Evolutionary conservation across 768 basidiomycete genomes (phyloP), one percentile per base, ranked within the genome.

Genomic region (Boletus rubropictus): DNA sequence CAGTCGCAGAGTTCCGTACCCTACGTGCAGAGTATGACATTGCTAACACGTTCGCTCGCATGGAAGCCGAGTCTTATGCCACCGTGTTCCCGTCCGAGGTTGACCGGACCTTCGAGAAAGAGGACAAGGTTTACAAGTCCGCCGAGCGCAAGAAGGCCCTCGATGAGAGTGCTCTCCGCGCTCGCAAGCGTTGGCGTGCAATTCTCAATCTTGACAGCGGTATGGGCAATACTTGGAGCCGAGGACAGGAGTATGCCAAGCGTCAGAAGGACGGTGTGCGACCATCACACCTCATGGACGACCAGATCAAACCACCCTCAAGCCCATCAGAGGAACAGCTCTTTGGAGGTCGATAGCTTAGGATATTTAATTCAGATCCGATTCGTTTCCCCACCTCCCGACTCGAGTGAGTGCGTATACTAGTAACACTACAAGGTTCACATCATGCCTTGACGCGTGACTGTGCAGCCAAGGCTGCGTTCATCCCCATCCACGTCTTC

Each of bases 401-500:
- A 33, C 24, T 45, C 32, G 25, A n/a, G 31, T 32, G 39, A 46
- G 25, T 42, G 44, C 44, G 38, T 47, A 48, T 21, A 31, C 29
- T 57, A 55, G 54, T 33, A 49, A 48, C 58, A 55, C 53, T 53
- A 40, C 46, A 51, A 41, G 39, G 38, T 48, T n/a, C 14, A 34
- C 35, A 44, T 57, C 65, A 74, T 57, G 70, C 70, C 52, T 75
- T 77, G 52, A 72, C 70, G 50, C 82, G 74, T 41, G 86, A 81
- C 55, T 88, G 86, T 18, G 89, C 89, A 39, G 89, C 89, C 63
- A 88, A 80, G 10, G 89, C 89, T 28, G 89, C 89, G 55, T 91
- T 91, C 78, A 92, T 84, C 31, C 86, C 86, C 89, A 92, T 92
- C 89, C 94, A 96, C n/a, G 91, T 92, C 79, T 97, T 97, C 72